A percentile compares a stretch with the other conserved stretches of the same genome.
phyloP scores from a whole-genome alignment of 768 basidiomycete genomes.

The Xerocomellus dryophilus region DNA sequence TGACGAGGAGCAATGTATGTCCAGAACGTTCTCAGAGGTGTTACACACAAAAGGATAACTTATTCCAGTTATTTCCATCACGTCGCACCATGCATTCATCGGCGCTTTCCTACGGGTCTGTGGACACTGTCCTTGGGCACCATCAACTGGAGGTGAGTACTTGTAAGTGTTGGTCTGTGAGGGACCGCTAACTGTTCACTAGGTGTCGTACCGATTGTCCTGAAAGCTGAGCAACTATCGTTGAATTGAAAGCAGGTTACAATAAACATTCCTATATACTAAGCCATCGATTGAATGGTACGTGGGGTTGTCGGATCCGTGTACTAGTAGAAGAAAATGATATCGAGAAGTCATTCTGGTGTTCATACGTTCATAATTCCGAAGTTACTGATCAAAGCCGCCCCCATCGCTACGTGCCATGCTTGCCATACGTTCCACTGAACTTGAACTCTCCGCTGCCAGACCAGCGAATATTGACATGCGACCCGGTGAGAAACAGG shows the following conservation, averaged over 20 bases:
- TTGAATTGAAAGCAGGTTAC: slow-evolving; percentile 6
- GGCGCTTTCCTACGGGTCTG: slow-evolving; percentile 50
- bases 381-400: background rate
- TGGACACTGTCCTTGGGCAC: slow-evolving; percentile 41
- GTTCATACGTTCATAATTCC: background rate
- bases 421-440: slow-evolving; percentile 48
- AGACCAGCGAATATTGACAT: slow-evolving; percentile 46
- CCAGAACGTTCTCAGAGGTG: background rate
- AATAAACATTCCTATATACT: background rate
- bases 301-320: background rate
- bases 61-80: slow-evolving; percentile 58
- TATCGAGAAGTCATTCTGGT: background rate
- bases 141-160: slow-evolving; percentile 63
- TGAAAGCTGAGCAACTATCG: slow-evolving; percentile 16
- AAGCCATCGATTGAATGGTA: background rate
- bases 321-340: background rate
- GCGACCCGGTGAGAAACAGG: slow-evolving; percentile 38
- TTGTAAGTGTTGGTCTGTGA: background rate
- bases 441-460: slow-evolving; percentile 56
- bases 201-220: slow-evolving; percentile 29
- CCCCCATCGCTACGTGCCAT: slow-evolving; percentile 28
- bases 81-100: slow-evolving; percentile 63
- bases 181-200: background rate
- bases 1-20: slow-evolving; percentile 48
- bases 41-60: background rate